These are phyloP conservation scores for Bryopsis sp. DNA, from an alignment of 139 green algal species.

Conservation along the genomic window DNA sequence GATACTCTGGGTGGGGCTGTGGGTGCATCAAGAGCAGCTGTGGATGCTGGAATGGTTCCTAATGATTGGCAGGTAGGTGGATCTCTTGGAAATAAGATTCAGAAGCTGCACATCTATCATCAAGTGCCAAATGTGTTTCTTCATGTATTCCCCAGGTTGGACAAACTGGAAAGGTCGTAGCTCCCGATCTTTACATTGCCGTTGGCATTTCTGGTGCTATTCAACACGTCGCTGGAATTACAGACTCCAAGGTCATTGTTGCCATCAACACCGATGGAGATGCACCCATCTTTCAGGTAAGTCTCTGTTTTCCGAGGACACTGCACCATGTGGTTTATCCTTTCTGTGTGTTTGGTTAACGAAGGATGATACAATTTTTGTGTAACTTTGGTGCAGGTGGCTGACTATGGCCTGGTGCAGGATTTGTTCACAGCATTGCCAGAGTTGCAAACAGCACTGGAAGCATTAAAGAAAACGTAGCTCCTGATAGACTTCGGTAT, in stretches of 20 bases:
- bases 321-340: neutral
- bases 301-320: too few species aligned
- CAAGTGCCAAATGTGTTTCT: neutral
- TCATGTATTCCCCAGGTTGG: constrained; percentile 65
- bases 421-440: constrained; percentile 78
- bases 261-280: constrained; percentile 87
- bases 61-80: constrained; percentile 84
- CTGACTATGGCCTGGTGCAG: constrained; percentile 78
- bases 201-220: constrained; percentile 90
- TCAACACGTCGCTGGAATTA: constrained; percentile 87
- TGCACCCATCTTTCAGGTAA: constrained; percentile 75
- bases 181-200: constrained; percentile 88
- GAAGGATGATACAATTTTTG: too few species aligned
- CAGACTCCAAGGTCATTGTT: constrained; percentile 83
- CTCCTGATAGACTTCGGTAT: too few species aligned
- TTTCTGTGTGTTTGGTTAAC: too few species aligned
- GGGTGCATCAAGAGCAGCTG: constrained; percentile 77
- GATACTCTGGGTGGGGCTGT: constrained; percentile 77
- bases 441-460: constrained; percentile 52
- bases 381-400: constrained; percentile 39
- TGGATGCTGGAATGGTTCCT: constrained; percentile 76
- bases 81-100: too few species aligned
- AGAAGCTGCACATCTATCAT: neutral
- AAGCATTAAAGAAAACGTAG: constrained; percentile 29
- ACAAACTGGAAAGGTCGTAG: constrained; percentile 93